Evolutionary conservation across 495 filamentous ascomycete genomes (phyloP), one percentile per base, ranked within the genome.

Genomic region (Aspergillus biplanus): DNA sequence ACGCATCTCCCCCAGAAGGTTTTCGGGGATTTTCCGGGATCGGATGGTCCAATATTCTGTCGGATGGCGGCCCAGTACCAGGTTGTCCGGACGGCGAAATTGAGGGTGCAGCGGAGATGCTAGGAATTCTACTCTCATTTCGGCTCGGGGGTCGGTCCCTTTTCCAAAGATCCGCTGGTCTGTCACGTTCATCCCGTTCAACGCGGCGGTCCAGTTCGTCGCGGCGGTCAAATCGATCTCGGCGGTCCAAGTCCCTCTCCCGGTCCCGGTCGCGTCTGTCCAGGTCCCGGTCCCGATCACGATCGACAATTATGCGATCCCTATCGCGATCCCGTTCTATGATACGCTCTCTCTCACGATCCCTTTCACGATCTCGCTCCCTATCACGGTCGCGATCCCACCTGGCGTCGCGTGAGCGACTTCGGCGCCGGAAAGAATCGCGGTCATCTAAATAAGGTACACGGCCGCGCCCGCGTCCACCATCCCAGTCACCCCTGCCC

Each of bases 351-450:
- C 71, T 60, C 11, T 67, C 65, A 33, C 81, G 71, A 21, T 83
- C 81, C 18, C 80, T 70, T n/a, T 78, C 73, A 13, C 77, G 72
- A 46, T 79, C 75, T 15, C 76, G 72, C 49, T 80, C 75, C 47
- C 76, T 67, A 33, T 73, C 75, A 18, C 70, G 59, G 34, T 76
- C 73, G 15, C 78, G 75, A 50, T 82, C 80, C 64, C 81, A 84
- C 54, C 89, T 84, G 34, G 83, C 80, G 66, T 92, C 89, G 50
- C 89, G 86, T 39, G 90, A 92, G 34, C 88, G 83, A 69, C 89
- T 90, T 52, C 90, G 83, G 42, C 80, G 78, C 53, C 82, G 75
- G 67, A 82, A 81, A 2, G 71, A 62, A 33, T 87, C 84, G 49
- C 88, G 83, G 50, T 92, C 90, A 61, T 91, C 88, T 7, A 86